These are phyloP conservation scores for Macrophomina phaseolina DNA, from an alignment of 2,329 filamentous ascomycete genomes.

Conservation along the genomic window DNA sequence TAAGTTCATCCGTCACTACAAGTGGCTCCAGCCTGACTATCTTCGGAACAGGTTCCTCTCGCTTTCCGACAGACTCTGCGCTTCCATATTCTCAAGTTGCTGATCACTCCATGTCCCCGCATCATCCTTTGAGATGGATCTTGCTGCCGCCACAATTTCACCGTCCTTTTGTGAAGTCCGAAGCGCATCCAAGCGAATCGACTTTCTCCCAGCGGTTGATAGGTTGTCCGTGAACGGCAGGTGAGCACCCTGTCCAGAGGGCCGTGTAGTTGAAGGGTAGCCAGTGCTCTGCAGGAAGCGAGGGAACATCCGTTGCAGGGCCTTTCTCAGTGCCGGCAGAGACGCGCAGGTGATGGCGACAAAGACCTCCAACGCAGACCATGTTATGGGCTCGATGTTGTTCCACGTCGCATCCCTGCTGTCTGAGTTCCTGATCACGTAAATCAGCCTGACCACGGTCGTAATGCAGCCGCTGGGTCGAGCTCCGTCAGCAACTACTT, in stretches of 20 bases:
- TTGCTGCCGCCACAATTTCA: background rate
- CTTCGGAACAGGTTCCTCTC: background rate
- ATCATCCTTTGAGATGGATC: background rate
- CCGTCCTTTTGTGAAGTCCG: background rate
- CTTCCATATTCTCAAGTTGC: background rate
- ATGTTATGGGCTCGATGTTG: background rate
- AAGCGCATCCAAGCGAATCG: background rate
- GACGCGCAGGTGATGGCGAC: background rate
- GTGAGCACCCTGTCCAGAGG: background rate
- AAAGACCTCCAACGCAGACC: background rate
- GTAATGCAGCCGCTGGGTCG: background rate
- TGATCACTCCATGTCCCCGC: background rate
- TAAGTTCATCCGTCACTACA: too few species aligned
- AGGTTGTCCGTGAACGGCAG: background rate
- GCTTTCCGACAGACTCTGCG: background rate
- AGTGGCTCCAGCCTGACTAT: background rate
- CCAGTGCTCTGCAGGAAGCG: background rate
- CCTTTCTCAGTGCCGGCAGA: background rate
- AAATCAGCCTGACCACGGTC: background rate
- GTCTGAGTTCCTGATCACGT: background rate
- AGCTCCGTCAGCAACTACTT: background rate
- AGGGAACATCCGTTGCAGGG: background rate
- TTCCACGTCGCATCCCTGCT: background rate
- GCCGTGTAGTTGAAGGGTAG: background rate
- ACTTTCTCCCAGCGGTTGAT: background rate